These are phyloP conservation scores for Rubroshorea leprosula DNA, from an alignment of 345 rosid species.

Conservation along the genomic window DNA sequence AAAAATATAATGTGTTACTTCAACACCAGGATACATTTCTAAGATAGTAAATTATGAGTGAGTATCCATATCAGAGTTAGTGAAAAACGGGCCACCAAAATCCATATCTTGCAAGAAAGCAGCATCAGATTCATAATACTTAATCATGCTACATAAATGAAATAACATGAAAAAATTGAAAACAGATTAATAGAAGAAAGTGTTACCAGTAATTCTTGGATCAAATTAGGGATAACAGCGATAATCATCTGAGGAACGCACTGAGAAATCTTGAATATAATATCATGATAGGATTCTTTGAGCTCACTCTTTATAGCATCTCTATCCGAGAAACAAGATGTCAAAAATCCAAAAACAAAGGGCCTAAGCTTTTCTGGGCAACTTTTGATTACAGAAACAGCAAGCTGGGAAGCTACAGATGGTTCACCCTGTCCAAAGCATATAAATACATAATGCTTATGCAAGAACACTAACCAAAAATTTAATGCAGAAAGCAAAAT, in stretches of 20 bases:
- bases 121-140: conserved; percentile 1
- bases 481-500: not conserved
- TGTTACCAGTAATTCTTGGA: conserved; percentile 68
- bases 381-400: conserved; percentile 64
- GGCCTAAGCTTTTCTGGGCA: conserved; percentile 71
- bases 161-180: conserved; percentile 7
- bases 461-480: not conserved
- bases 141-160: conserved; percentile 5
- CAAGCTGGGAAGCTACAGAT: conserved; percentile 63
- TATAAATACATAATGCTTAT: conserved; percentile 4
- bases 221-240: conserved; percentile 65
- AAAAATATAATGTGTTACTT: not conserved
- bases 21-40: not conserved
- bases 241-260: conserved; percentile 75
- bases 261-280: conserved; percentile 57
- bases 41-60: not conserved
- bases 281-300: conserved; percentile 76
- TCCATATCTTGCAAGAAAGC: not conserved
- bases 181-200: conserved; percentile 5
- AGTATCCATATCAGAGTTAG: not conserved
- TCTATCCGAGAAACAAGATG: conserved; percentile 67
- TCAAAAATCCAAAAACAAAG: conserved; percentile 58
- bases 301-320: conserved; percentile 58
- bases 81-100: conserved; percentile 2
- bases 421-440: conserved; percentile 37